phyloP scores from a whole-genome alignment of 2,329 filamentous ascomycete genomes.

The Aureobasidium sp. region DNA sequence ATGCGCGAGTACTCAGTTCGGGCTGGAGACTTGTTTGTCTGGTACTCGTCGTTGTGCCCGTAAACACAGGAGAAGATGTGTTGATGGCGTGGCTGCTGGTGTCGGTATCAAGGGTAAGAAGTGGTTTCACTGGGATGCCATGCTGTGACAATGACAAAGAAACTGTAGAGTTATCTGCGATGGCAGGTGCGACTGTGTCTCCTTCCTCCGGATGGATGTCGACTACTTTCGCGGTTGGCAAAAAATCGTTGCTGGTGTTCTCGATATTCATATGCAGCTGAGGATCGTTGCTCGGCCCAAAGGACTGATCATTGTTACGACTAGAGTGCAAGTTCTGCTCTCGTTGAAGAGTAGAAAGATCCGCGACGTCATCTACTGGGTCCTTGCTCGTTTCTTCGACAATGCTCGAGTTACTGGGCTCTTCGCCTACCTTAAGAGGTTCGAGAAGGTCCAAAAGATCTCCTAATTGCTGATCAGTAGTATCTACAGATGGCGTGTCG shows the following conservation, averaged over 20 bases:
- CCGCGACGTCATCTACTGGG: background rate
- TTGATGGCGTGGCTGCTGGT: background rate
- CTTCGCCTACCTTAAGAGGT: background rate
- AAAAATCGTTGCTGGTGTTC: background rate
- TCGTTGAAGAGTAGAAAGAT: background rate
- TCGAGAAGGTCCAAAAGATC: background rate
- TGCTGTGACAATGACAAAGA: background rate
- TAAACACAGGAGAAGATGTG: background rate
- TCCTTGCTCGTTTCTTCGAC: too few species aligned
- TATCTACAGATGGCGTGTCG: background rate
- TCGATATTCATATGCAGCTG: background rate
- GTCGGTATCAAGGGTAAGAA: too few species aligned
- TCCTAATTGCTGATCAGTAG: background rate
- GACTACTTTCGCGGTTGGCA: background rate
- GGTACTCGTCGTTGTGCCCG: background rate
- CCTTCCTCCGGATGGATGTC: background rate
- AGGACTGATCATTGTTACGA: too few species aligned
- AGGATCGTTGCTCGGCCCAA: background rate
- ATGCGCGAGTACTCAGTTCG: background rate
- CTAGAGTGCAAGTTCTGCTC: too few species aligned
- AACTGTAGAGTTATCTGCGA: background rate
- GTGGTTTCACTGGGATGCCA: background rate
- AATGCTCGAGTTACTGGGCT: background rate
- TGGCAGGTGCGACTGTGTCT: background rate
- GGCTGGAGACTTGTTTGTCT: background rate